These are phyloP conservation scores for Ustulina deusta DNA, from an alignment of 2,329 filamentous ascomycete species.

Conservation along the genomic window DNA sequence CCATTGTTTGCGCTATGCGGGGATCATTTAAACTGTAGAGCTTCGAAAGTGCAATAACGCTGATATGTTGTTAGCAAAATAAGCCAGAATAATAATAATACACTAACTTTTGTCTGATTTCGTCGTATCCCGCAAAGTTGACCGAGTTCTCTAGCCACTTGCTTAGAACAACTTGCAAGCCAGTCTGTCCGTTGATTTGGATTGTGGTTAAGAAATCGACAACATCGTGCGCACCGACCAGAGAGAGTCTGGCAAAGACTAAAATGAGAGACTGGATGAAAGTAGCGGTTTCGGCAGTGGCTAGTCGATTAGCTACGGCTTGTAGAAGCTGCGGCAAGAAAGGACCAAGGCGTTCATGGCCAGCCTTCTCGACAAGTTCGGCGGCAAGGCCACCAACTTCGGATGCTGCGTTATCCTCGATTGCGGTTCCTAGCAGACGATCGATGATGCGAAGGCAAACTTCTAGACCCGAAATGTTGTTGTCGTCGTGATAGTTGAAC, in stretches of 20 bases:
- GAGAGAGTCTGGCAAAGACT: constrained; percentile 90
- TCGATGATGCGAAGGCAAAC: constrained; percentile 93
- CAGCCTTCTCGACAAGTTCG: constrained; percentile 94
- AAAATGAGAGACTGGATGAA: constrained; percentile 97
- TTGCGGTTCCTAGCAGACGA: constrained; percentile 81
- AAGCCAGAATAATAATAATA: background rate
- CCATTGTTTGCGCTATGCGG: constrained; percentile 80
- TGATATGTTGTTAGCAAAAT: constrained; percentile 56
- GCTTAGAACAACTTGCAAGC: constrained; percentile 87
- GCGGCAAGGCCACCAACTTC: constrained; percentile 95
- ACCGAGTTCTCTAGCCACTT: constrained; percentile 99
- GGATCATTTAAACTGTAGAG: constrained; percentile 88
- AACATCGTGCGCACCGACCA: constrained; percentile 87
- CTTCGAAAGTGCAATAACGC: constrained; percentile 91
- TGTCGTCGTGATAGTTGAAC: constrained; percentile 85
- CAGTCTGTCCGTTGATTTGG: constrained; percentile 81
- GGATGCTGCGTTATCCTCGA: constrained; percentile 95
- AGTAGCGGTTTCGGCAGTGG: constrained; percentile 82
- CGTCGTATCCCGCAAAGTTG: constrained; percentile 97
- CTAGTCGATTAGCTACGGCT: constrained; percentile 87
- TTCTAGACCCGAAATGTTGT: constrained; percentile 85
- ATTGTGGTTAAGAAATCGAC: constrained; percentile 91
- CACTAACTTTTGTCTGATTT: constrained; percentile 94
- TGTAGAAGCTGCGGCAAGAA: constrained; percentile 89
- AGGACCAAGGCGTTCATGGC: constrained; percentile 88